Evolutionary conservation across 805 yeast genomes (phyloP), one percentile per base, ranked within the genome.

Genomic region (Metschnikowia arizonensis): DNA sequence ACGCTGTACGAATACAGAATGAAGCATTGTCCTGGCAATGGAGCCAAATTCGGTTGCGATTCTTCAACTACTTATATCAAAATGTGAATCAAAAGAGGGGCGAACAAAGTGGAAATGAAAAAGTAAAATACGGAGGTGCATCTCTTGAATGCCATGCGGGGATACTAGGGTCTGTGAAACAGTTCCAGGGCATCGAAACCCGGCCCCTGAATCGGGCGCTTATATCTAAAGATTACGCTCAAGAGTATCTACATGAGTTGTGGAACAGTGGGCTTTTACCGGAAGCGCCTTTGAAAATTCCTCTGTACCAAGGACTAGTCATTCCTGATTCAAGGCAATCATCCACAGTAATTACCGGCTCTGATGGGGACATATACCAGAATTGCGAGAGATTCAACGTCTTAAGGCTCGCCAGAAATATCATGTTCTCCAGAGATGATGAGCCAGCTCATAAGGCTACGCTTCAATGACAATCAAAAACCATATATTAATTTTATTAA

Each of bases 21-120:
- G 74, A 70, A 47, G 61, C 64, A 2, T 53, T 70, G 4, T 46
- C 55, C 33, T 58, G 65, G 2, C 70, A 70, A 41, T 70, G 69
- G 56, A 68, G 63, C 5, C 62, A 63, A 11, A 65, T 70, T 10
- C 49, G 74, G 29, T 55, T 67, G 14, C 52, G 74, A 26, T 70
- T 67, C 37, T 54, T 63, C 12, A 55, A 30, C 29, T 23, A 21
- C 42, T 21, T 31, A 15, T n/a, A 35, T 42, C 15, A 21, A 14
- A 14, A 17, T 18, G 9, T 32, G 24, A 32, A 23, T 14, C 17
- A 19, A 11, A 34, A 34, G 12, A 36, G 19, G 9, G 25, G 37
- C 29, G 29, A 23, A 23, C 15, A 24, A 34, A 24, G 5, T 23
- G 38, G 28, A 3, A 14, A 23, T 17, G 24, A 21, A 32, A 21